Evolutionary conservation across 2,329 filamentous ascomycete genomes (phyloP), one percentile per base, ranked within the genome.

Genomic region (Arthrobotrys pseudoclavata): DNA sequence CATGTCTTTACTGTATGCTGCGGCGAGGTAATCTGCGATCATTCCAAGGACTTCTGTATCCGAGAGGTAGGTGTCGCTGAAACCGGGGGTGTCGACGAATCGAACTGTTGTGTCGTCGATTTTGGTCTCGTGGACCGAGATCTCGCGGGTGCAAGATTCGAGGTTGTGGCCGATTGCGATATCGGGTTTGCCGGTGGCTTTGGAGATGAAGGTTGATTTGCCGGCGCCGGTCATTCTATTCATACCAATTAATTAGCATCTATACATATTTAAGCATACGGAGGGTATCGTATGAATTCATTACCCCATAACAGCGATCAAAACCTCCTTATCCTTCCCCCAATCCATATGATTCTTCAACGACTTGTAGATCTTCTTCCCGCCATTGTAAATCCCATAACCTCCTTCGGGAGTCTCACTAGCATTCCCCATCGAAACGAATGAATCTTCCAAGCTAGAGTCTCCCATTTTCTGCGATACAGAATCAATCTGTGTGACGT

Each of bases 11-110:
- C 79, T 79, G 68, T 84, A 85, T 0, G 82, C 81, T 0, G 69
- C 68, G 0, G 81, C 82, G 1, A 86, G 81, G 79, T 83, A 86
- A 3, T 80, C 80, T 0, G 85, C 84, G 24, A 87, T 85, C 45
- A 84, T 81, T n/a, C 81, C 60, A 0, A 87, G 82, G 0, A 87
- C 83, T 34, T 87, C 85, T 5, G 84, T 82, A 69, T 87, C 86
- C 4, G 83, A 83, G 20, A 83, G 79, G 53, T 82, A 80, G 0
- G 85, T 86, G 67, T 87, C 86, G 31, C 86, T 83, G 76, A 87
- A 87, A 0, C 86, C 86, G 0, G 86, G 86, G 0, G 86, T 87
- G 77, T 87, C 86, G 72, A 86, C 83, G 13, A 86, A 80, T 34
- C 80, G 76, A 22, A 84, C 79, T 18, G 71, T 81, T 7, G 26